Conservation (phyloP, 108 stramenopile species). For the Aureococcus anophagefferens region DNA sequence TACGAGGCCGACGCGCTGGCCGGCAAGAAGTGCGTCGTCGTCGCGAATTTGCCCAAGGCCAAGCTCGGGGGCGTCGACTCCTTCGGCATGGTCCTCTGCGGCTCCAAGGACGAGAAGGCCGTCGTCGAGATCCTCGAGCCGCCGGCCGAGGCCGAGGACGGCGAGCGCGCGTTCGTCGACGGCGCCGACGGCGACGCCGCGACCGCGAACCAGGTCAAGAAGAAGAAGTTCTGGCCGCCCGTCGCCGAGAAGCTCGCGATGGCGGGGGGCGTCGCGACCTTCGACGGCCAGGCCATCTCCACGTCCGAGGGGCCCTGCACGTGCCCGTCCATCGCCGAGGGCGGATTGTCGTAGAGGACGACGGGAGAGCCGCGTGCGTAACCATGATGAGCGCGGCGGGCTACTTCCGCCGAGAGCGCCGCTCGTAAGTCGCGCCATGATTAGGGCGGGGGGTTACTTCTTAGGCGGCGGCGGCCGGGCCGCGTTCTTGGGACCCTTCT, state of each 20-base stretch:
- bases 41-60: conserved; percentile 76
- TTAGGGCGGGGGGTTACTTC: no score
- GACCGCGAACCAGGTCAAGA: conserved; percentile 68
- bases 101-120: conserved; percentile 45
- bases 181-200: conserved; percentile 63
- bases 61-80: conserved; percentile 84
- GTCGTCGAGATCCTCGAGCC: conserved; percentile 67
- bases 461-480: no score
- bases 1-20: conserved; percentile 75
- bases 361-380: no score
- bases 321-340: no score
- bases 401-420: no score
- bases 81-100: conserved; percentile 97
- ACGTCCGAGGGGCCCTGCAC: conserved; percentile 59
- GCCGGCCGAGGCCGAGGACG: conserved; percentile 61
- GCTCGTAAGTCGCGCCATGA: no score
- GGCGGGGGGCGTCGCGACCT: conserved; percentile 63
- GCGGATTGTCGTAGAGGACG: no score
- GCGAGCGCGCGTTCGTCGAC: conserved; percentile 72
- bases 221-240: conserved; percentile 68
- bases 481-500: no score
- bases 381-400: no score
- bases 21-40: conserved; percentile 70
- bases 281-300: conserved; percentile 61
- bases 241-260: conserved; percentile 58